These are phyloP conservation scores for Carallia brachiata DNA, from an alignment of 345 rosid genomes.

Conservation along the genomic window DNA sequence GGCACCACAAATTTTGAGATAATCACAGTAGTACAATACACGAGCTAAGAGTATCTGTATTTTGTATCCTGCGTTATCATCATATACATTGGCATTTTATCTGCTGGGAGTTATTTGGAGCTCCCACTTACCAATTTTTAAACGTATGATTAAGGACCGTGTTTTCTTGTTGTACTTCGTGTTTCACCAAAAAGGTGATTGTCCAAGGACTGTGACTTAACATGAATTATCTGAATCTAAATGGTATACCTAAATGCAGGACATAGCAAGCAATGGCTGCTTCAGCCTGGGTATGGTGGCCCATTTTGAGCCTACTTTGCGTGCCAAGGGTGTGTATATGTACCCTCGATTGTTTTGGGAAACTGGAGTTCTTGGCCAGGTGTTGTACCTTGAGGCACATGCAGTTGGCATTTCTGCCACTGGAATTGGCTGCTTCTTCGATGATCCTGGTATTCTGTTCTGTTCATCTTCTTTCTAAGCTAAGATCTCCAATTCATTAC, in stretches of 20 bases:
- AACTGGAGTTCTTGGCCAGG: constrained; percentile 87
- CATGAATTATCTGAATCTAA: constrained; percentile 5
- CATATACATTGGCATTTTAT: not conserved
- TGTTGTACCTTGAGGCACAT: constrained; percentile 85
- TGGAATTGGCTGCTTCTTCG: constrained; percentile 90
- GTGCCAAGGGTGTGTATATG: constrained; percentile 68
- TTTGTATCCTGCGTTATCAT: not conserved
- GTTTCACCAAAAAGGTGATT: not conserved
- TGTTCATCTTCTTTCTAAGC: not conserved
- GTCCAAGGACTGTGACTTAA: not conserved
- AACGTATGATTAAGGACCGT: not conserved
- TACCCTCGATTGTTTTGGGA: constrained; percentile 91
- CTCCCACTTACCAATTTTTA: not conserved
- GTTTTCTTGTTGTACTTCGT: constrained; percentile 1
- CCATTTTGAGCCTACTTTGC: constrained; percentile 58
- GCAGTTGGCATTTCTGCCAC: constrained; percentile 90
- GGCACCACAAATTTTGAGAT: not conserved
- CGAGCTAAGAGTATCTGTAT: not conserved
- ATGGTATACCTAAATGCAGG: constrained; percentile 39
- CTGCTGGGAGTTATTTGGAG: not conserved
- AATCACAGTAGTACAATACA: not conserved
- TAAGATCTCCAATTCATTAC: not conserved
- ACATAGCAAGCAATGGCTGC: constrained; percentile 89
- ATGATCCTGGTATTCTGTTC: constrained; percentile 63
- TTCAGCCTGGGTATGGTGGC: constrained; percentile 93